Evolutionary conservation across 768 basidiomycete genomes (phyloP), one percentile per base, ranked within the genome.

Genomic region (Mycena sanguinolenta): DNA sequence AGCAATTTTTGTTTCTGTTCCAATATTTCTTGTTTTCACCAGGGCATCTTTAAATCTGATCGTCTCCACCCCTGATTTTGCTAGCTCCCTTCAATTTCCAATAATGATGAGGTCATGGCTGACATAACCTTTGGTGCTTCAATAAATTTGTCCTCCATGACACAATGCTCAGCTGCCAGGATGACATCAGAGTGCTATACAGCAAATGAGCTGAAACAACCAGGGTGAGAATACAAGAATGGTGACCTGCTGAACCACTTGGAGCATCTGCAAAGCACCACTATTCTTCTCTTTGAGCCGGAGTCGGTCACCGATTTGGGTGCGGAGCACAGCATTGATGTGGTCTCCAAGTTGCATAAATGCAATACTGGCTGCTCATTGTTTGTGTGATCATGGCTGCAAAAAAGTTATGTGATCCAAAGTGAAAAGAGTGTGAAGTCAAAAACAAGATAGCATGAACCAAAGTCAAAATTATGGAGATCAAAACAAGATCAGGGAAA

Each of bases 61-160:
- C n/a, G n/a, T n/a, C n/a, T n/a, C n/a, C n/a, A n/a, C n/a, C n/a
- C n/a, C n/a, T n/a, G n/a, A n/a, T n/a, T n/a, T n/a, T n/a, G n/a
- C n/a, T n/a, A n/a, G n/a, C n/a, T n/a, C n/a, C n/a, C n/a, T n/a
- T n/a, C n/a, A n/a, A n/a, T n/a, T n/a, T n/a, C n/a, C n/a, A n/a
- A n/a, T n/a, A n/a, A n/a, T n/a, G n/a, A n/a, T n/a, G n/a, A n/a
- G n/a, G n/a, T n/a, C n/a, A n/a, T n/a, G n/a, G n/a, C n/a, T n/a
- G n/a, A n/a, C n/a, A n/a, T n/a, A n/a, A n/a, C n/a, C n/a, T n/a
- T n/a, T n/a, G n/a, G n/a, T n/a, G n/a, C n/a, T n/a, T n/a, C n/a
- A n/a, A n/a, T n/a, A n/a, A n/a, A n/a, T n/a, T n/a, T 67, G 3
- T 55, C 12, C 34, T 71, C 62, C 58, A 75, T 64, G 32, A 65